phyloP scores from a whole-genome alignment of 2,329 filamentous ascomycete genomes.

The Pseudocercospora pini-densiflorae region DNA sequence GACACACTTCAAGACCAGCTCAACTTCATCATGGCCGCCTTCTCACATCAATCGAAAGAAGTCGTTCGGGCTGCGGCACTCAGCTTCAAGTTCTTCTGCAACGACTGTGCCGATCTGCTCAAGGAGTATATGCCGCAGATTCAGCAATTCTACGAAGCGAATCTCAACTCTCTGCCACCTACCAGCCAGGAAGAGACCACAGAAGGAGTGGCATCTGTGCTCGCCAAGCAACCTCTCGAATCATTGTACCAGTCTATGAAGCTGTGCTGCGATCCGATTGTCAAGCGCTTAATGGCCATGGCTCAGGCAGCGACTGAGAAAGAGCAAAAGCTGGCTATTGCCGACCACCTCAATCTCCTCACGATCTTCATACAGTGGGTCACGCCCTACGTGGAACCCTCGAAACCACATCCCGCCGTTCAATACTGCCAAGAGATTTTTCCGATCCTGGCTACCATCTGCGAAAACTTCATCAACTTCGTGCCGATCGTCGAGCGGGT shows the following conservation, averaged over 20 bases:
- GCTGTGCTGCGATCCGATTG: slow-evolving; percentile 88
- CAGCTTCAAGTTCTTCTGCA: slow-evolving; percentile 96
- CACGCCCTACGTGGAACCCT: slow-evolving; percentile 73
- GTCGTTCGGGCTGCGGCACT: slow-evolving; percentile 90
- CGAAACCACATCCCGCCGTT: slow-evolving; percentile 83
- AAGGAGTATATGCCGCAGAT: slow-evolving; percentile 82
- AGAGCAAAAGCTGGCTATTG: slow-evolving; percentile 81
- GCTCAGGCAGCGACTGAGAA: slow-evolving; percentile 85
- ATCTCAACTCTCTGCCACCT: slow-evolving; percentile 82
- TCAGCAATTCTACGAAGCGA: slow-evolving; percentile 89
- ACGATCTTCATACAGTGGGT: slow-evolving; percentile 85
- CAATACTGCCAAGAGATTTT: slow-evolving; percentile 97
- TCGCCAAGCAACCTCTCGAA: slow-evolving; percentile 79
- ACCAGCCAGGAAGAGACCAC: slow-evolving; percentile 94
- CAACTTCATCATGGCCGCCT: slow-evolving; percentile 93
- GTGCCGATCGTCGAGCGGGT: slow-evolving; percentile 90
- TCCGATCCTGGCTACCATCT: slow-evolving; percentile 80
- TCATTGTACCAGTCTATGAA: slow-evolving; percentile 87
- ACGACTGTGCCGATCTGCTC: slow-evolving; percentile 86
- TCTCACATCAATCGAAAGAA: slow-evolving; percentile 85
- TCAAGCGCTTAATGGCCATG: slow-evolving; percentile 81
- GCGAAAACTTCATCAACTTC: slow-evolving; percentile 85
- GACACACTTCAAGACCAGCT: slow-evolving; percentile 92
- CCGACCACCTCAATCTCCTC: slow-evolving; percentile 91
- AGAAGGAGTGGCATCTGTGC: slow-evolving; percentile 89